A percentile compares a stretch with the other conserved stretches of the same genome.
Evolutionary conservation across 805 yeast species (phyloP).

Genomic region (Komagataella mondaviorum): DNA sequence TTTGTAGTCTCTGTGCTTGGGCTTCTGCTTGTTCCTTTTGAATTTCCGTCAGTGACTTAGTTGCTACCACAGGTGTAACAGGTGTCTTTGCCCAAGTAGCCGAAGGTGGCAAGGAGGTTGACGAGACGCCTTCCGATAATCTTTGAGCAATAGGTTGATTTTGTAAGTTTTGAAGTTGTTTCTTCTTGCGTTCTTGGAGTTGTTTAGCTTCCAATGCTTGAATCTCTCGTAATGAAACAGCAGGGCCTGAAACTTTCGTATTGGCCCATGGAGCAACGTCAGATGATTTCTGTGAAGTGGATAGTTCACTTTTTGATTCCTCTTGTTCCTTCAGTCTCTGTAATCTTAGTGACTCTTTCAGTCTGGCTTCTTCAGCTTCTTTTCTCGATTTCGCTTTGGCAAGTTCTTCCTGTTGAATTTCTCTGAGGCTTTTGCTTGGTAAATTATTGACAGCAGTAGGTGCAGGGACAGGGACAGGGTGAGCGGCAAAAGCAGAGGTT

Average conservation of each 20-base stretch:
- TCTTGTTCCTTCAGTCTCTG: background rate
- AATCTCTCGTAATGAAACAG: constrained; percentile 35
- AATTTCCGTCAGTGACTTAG: constrained; percentile 45
- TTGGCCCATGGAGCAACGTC: constrained; percentile 47
- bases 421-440: background rate
- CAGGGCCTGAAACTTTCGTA: constrained; percentile 17
- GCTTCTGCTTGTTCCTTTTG: constrained; percentile 43
- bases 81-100: constrained; percentile 24
- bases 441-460: background rate
- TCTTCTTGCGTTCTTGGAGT: constrained; percentile 18
- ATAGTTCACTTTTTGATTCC: constrained; percentile 1
- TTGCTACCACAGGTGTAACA: constrained; percentile 15
- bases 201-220: constrained; percentile 26
- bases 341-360: background rate
- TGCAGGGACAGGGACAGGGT: background rate
- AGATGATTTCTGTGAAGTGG: constrained; percentile 5
- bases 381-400: background rate
- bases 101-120: constrained; percentile 22
- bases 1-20: constrained; percentile 9
- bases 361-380: background rate
- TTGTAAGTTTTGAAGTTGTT: constrained; percentile 10
- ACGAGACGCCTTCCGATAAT: constrained; percentile 4
- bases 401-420: background rate
- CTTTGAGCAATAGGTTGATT: background rate
- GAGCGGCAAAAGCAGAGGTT: background rate